Base-by-base conservation (phyloP, 73 alveolate species). In the Paramecium pentaurelia region DNA sequence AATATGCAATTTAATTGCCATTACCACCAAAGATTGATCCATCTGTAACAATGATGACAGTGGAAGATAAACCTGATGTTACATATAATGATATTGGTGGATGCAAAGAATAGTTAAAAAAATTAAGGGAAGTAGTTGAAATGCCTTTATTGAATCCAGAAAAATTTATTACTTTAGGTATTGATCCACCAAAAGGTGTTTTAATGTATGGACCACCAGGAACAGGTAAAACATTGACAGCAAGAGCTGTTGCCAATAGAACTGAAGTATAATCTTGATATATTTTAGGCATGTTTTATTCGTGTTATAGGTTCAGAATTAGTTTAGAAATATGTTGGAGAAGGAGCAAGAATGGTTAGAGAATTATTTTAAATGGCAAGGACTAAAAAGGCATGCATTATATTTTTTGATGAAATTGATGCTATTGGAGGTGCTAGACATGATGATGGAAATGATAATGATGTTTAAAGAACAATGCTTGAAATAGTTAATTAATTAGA, bases 1-100 rank as follows among this genome's bases (percentile, higher is more conserved):
- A 97, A 59, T 97, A 97, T 93, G 95, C 98, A 86, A 99, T 99
- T 51, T 93, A 97, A 75, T 86, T 99, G 45, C 99, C 99, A 22
- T 96, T 99, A 40, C 99, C 99, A 10, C 99, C 99, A 1, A 97
- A 96, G 92, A 99, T 98, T 60, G 99, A 99, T 95, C 99, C 99
- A 2, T 86, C 97, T 49, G 99, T 99, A 68, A 97, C 99, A 8
- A 98, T 99, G 99, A 99, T 99, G 99, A 97, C 99, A 0, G 99
- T 99, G 12, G 99, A 98, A 95, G 99, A 99, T 51, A 99, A 98
- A 93, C 99, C 99, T 8, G 99, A 99, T 88, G 99, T 99, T 60
- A 99, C 99, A 34, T 99, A 99, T 94, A 97, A 96, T 86, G 99
- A 99, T 95, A 96, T 99, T 47, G 99, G 99, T 30, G 99, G 99